Evolutionary conservation across 345 rosid species (phyloP), one percentile per base, ranked within the genome.

Genomic region (Psidium guajava): DNA sequence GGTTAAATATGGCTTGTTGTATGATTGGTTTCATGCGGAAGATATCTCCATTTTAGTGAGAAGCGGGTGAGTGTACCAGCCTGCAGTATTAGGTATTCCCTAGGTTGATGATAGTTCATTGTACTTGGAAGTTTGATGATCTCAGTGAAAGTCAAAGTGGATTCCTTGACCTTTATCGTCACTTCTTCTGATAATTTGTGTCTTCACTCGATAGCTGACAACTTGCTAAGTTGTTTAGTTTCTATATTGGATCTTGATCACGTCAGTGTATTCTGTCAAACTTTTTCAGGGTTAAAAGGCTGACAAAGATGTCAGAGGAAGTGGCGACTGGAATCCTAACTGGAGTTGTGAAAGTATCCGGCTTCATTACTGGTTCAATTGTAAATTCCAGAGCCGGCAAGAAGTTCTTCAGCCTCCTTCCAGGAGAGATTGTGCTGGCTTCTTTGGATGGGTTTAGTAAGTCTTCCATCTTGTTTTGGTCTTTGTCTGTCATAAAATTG

Each of bases 371-470:
- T 8, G 87, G 98, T 87, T 88, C 99, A 32, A 84, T 97, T 15
- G 97, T 93, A 42, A 97, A 97, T 91, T 95, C 98, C n/a, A 88
- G 89, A 87, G 95, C 85, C 32, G 98, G 99, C 56, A 94, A 92
- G 92, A 97, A 94, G 87, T 92, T 97, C 82, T 94, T 93, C 83
- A 95, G 94, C 82, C 92, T 95, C 80, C 87, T 97, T 80, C 98
- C 99, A 47, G 98, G 98, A 83, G 95, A 97, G 92, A 91, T 97
- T 49, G 90, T 96, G 85, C 98, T 97, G 50, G 99, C 99, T 86
- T 93, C 98, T 84, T 92, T 97, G 86, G 99, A 95, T 89, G 98
- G 99, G 86, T 97, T 95, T 83, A 93, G 98, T 95, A 90, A 97
- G 98, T 88, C n/a, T 12, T 83, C 83, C 82, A 50, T 73, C 82